phyloP scores from a whole-genome alignment of 768 basidiomycete genomes.

The Mycena latifolia region DNA sequence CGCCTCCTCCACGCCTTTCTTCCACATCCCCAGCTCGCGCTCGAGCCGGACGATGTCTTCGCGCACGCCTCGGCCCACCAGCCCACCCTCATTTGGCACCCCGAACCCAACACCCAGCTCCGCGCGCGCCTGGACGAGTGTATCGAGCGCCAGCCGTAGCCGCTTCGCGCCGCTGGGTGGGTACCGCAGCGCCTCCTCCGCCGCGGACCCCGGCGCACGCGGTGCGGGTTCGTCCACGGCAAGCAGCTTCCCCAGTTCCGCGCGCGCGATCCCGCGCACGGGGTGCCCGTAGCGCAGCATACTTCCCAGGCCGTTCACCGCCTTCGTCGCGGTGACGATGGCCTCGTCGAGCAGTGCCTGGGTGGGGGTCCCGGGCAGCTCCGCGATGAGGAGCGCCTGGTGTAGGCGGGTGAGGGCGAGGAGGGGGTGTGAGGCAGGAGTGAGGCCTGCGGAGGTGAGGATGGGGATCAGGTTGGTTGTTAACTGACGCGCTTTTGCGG shows the following conservation, averaged over 20 bases:
- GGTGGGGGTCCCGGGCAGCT: conserved; percentile 49
- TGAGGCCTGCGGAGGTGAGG: conserved; percentile 67
- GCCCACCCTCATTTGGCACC: conserved; percentile 73
- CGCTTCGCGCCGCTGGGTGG: conserved; percentile 78
- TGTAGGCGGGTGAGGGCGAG: conserved; percentile 81
- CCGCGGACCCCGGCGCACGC: conserved; percentile 34
- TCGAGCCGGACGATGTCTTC: conserved; percentile 72
- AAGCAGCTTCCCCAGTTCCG: conserved; percentile 86
- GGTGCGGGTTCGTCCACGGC: conserved; percentile 81
- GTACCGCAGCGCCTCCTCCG: conserved; percentile 49
- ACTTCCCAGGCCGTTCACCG: conserved; percentile 63
- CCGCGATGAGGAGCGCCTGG: conserved; percentile 72
- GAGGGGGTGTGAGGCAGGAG: conserved; percentile 81
- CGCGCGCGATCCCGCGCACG: conserved; percentile 76
- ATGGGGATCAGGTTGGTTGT: conserved; percentile 77
- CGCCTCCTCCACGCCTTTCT: conserved; percentile 68
- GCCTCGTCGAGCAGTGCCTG: conserved; percentile 64
- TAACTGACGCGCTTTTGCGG: conserved; percentile 66
- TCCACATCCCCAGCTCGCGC: conserved; percentile 82
- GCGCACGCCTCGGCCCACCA: conserved; percentile 74
- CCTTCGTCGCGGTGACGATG: conserved; percentile 68
- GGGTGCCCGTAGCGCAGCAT: conserved; percentile 80
- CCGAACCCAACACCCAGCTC: conserved; percentile 84
- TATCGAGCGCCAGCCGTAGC: conserved; percentile 73
- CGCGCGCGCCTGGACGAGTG: conserved; percentile 68